Percentiles rank a stretch among this genome's conserved stretches.
Evolutionary conservation across 2,329 filamentous ascomycete genomes (phyloP).

Genomic region (Pseudogymnoascus sp.): DNA sequence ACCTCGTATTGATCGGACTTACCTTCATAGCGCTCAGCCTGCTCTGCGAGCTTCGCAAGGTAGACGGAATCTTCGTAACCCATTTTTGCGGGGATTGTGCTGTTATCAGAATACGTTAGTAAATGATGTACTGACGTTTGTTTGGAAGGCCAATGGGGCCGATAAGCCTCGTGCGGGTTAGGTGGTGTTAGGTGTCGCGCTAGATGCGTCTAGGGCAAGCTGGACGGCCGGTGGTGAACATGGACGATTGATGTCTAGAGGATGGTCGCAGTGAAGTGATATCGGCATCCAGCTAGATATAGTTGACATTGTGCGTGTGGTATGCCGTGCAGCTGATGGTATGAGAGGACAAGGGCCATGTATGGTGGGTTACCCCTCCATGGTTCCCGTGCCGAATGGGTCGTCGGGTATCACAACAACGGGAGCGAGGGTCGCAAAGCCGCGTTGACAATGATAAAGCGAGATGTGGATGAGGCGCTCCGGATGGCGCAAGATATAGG

Average conservation of each 20-base stretch:
- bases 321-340: neutral
- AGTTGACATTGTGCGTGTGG: neutral
- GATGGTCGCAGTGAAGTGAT: neutral
- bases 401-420: neutral
- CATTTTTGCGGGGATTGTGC: constrained; percentile 59
- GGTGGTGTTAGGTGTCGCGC: constrained; percentile 1
- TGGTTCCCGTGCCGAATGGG: constrained; percentile 6
- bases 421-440: neutral
- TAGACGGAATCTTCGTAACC: constrained; percentile 99
- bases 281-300: neutral
- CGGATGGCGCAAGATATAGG: neutral
- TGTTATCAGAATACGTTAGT: constrained; percentile 3
- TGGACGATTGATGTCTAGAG: neutral
- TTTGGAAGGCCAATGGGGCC: neutral
- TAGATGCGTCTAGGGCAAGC: constrained; percentile 3
- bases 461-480: neutral
- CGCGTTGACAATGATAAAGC: neutral
- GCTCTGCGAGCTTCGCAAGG: constrained; percentile 99
- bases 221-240: neutral
- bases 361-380: constrained; percentile 3
- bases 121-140: constrained; percentile 3
- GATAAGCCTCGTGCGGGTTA: constrained; percentile 4
- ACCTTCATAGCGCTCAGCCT: constrained; percentile 99
- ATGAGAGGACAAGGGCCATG: neutral
- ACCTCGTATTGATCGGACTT: constrained; percentile 32